These are phyloP conservation scores for Ogataea paraovalis DNA, from an alignment of 805 yeast species.

Conservation along the genomic window DNA sequence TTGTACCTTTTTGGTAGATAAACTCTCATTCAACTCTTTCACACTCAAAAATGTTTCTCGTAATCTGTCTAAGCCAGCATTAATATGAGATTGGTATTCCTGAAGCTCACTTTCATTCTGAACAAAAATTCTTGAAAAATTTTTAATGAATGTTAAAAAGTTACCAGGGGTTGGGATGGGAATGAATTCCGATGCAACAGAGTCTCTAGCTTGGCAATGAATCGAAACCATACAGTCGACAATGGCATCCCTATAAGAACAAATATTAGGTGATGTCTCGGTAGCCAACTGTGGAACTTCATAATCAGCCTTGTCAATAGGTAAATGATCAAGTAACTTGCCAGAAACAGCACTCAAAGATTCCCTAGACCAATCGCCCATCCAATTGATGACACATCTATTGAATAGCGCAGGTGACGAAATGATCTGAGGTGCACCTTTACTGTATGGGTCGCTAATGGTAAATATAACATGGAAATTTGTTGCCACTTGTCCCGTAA, in stretches of 20 bases:
- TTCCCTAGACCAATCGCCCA: constrained; percentile 72
- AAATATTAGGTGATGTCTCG: constrained; percentile 11
- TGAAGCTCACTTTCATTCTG: constrained; percentile 48
- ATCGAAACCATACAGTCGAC: constrained; percentile 43
- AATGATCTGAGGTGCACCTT: constrained; percentile 41
- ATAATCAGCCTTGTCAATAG: constrained; percentile 49
- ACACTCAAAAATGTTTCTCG: constrained; percentile 76
- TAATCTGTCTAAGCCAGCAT: constrained; percentile 68
- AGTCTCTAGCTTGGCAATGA: constrained; percentile 32
- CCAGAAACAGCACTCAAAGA: constrained; percentile 50
- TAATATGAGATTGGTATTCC: constrained; percentile 66
- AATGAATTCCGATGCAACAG: not conserved
- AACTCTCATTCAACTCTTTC: constrained; percentile 47
- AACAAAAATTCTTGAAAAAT: constrained; percentile 41
- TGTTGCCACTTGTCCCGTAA: constrained; percentile 56
- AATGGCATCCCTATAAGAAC: constrained; percentile 33
- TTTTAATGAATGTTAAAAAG: constrained; percentile 46
- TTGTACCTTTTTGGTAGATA: constrained; percentile 49
- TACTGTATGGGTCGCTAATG: constrained; percentile 47
- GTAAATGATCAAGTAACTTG: constrained; percentile 30
- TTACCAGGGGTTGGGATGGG: constrained; percentile 44
- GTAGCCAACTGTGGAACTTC: constrained; percentile 28
- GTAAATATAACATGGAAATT: constrained; percentile 85
- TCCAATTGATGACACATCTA: constrained; percentile 83
- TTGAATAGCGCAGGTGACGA: constrained; percentile 88